Conservation (phyloP, 192 early-diverging fungal species). For the Coemansia sp. region DNA sequence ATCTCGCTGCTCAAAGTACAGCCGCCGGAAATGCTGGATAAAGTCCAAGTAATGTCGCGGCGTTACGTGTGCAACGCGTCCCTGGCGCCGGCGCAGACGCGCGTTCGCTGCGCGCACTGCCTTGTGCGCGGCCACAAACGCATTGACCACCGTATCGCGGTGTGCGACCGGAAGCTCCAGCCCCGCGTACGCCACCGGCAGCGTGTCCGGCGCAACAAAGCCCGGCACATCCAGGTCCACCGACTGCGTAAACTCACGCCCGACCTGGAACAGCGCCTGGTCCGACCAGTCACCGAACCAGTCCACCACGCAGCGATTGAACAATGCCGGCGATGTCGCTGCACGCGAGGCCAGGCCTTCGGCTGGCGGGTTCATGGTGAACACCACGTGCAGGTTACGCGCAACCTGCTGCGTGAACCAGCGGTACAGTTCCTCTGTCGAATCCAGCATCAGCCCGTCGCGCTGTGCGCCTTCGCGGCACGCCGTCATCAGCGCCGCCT, state of each 20-base stretch:
- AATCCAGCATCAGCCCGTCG: slow-evolving; percentile 91
- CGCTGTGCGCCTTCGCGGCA: slow-evolving; percentile 92
- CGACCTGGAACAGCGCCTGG: slow-evolving; percentile 98
- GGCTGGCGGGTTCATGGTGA: slow-evolving; percentile 99
- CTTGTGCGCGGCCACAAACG: slow-evolving; percentile 89
- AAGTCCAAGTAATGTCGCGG: slow-evolving; percentile 99
- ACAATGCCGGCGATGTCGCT: slow-evolving; percentile 97
- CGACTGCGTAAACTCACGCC: slow-evolving; percentile 86
- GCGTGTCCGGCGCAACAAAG: slow-evolving; percentile 63
- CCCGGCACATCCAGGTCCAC: slow-evolving; percentile 77
- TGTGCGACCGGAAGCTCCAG: slow-evolving; percentile 66
- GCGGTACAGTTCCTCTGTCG: slow-evolving; percentile 90
- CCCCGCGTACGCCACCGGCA: slow-evolving; percentile 70
- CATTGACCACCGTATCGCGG: slow-evolving; percentile 82
- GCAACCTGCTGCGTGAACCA: slow-evolving; percentile 98
- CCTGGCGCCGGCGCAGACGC: slow-evolving; percentile 73
- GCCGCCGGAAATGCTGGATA: slow-evolving; percentile 82
- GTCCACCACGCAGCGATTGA: slow-evolving; percentile 99
- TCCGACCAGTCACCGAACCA: slow-evolving; percentile 99
- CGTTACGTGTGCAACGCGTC: slow-evolving; percentile 82
- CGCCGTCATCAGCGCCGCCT: slow-evolving; percentile 83
- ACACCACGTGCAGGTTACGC: slow-evolving; percentile 96
- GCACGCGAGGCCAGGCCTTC: slow-evolving; percentile 81
- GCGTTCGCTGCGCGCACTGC: slow-evolving; percentile 83
- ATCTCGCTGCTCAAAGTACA: slow-evolving; percentile 89